Conservation (phyloP, 108 stramenopile genomes). For the Aureococcus anophagefferens region DNA sequence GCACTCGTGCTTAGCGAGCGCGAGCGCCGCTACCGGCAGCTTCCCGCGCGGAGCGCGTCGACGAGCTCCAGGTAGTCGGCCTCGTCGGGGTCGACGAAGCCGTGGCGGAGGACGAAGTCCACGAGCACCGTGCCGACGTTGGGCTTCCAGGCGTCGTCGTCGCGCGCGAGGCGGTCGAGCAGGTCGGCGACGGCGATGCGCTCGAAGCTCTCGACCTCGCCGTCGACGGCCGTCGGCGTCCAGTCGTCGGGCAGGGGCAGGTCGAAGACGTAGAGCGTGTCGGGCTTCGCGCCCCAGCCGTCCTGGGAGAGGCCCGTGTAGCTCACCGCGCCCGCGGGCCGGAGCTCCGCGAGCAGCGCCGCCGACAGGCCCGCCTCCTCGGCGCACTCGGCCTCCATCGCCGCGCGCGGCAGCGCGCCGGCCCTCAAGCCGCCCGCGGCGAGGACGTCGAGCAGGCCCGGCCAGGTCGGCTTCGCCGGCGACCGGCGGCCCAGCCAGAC, state of each 20-base stretch:
- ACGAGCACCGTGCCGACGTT: conserved; percentile 23
- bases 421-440: conserved; percentile 16
- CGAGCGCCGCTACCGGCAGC: no score
- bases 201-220: conserved; percentile 29
- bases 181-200: conserved; percentile 6
- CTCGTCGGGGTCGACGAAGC: conserved; percentile 3
- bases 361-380: conserved; percentile 26
- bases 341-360: neutral
- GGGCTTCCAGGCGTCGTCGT: conserved; percentile 17
- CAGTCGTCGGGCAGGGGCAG: conserved; percentile 15
- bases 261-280: conserved; percentile 26
- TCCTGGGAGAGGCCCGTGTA: conserved; percentile 18
- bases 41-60: neutral
- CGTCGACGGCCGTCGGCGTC: conserved; percentile 12
- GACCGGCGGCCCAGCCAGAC: conserved; percentile 22
- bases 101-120: conserved; percentile 27
- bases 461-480: conserved; percentile 24
- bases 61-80: conserved; percentile 14
- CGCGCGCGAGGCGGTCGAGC: neutral
- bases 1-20: no score
- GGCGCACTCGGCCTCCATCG: conserved; percentile 15
- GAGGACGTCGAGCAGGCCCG: conserved; percentile 20
- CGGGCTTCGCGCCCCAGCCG: conserved; percentile 15
- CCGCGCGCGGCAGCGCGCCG: conserved; percentile 9
- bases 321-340: conserved; percentile 8